Percentiles rank a stretch among this genome's conserved stretches.
phyloP scores from a whole-genome alignment of 129 eudicot genomes.

The Pseudognaphalium luteoalbum region DNA sequence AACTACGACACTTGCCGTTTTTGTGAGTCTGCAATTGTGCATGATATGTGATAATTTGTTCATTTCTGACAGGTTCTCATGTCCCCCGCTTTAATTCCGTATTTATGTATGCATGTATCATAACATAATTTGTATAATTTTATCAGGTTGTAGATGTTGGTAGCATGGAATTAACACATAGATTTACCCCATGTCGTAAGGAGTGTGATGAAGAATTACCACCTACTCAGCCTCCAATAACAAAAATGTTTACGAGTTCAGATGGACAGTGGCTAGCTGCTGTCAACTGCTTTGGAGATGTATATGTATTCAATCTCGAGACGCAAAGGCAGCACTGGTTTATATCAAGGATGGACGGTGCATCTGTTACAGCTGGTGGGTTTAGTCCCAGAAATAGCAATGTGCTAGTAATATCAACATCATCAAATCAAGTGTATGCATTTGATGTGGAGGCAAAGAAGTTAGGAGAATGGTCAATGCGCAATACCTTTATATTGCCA shows the following conservation, averaged over 20 bases:
- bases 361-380: constrained; percentile 89
- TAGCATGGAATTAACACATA: constrained; percentile 48
- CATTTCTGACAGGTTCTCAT: background rate
- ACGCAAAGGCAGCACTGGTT: constrained; percentile 96
- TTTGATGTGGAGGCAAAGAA: constrained; percentile 95
- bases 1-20: background rate
- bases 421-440: constrained; percentile 88
- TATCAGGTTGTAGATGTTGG: constrained; percentile 72
- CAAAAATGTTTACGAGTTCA: constrained; percentile 74
- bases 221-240: constrained; percentile 82
- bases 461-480: constrained; percentile 86
- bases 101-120: background rate
- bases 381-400: constrained; percentile 79
- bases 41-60: background rate
- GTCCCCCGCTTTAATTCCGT: background rate
- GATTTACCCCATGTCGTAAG: constrained; percentile 68
- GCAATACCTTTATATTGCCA: constrained; percentile 65
- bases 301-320: constrained; percentile 78
- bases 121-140: background rate
- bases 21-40: background rate
- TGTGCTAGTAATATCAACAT: constrained; percentile 72
- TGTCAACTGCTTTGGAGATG: constrained; percentile 87
- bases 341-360: constrained; percentile 84
- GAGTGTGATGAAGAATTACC: constrained; percentile 52
- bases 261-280: constrained; percentile 98